Evolutionary conservation across 2,329 filamentous ascomycete genomes (phyloP).

Genomic region (Fusarium humuli): DNA sequence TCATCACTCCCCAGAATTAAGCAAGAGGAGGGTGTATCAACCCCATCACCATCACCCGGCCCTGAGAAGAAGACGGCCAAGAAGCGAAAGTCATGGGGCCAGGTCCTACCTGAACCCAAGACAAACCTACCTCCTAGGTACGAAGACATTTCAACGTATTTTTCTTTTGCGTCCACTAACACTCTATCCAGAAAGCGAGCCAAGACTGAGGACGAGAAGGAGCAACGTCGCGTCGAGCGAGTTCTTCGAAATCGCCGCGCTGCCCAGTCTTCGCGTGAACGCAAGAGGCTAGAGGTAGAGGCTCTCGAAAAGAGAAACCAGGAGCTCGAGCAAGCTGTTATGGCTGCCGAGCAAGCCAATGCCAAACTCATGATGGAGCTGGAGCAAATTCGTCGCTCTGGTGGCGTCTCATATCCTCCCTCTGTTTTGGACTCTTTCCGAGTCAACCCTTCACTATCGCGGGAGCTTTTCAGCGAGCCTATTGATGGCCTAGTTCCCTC

Average conservation of each 20-base stretch:
- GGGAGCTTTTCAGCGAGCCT: slow-evolving; percentile 64
- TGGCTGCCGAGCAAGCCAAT: slow-evolving; percentile 68
- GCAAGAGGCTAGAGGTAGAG: slow-evolving; percentile 90
- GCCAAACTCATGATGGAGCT: slow-evolving; percentile 62
- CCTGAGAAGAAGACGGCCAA: slow-evolving; percentile 79
- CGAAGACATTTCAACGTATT: slow-evolving; percentile 38
- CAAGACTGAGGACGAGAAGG: slow-evolving; percentile 99
- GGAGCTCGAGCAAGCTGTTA: slow-evolving; percentile 73
- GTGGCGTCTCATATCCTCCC: slow-evolving; percentile 55
- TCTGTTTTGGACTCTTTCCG: slow-evolving; percentile 56
- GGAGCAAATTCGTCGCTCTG: slow-evolving; percentile 60
- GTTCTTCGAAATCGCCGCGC: slow-evolving; percentile 96
- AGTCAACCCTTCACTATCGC: slow-evolving; percentile 66
- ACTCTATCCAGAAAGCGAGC: slow-evolving; percentile 80
- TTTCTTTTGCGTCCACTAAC: slow-evolving; percentile 40
- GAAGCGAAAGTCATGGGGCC: slow-evolving; percentile 99
- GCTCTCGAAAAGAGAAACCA: slow-evolving; percentile 81
- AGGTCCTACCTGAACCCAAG: slow-evolving; percentile 95
- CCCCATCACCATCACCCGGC: slow-evolving; percentile 43
- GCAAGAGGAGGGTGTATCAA: slow-evolving; percentile 35
- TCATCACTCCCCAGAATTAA: slow-evolving; percentile 22
- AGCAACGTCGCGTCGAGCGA: slow-evolving; percentile 95
- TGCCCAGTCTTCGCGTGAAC: slow-evolving; percentile 94
- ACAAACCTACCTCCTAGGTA: slow-evolving; percentile 93
- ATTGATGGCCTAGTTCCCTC: slow-evolving; percentile 57